Conservation (phyloP, 2,329 filamentous ascomycete genomes). For the Uncinocarpus reesii region DNA sequence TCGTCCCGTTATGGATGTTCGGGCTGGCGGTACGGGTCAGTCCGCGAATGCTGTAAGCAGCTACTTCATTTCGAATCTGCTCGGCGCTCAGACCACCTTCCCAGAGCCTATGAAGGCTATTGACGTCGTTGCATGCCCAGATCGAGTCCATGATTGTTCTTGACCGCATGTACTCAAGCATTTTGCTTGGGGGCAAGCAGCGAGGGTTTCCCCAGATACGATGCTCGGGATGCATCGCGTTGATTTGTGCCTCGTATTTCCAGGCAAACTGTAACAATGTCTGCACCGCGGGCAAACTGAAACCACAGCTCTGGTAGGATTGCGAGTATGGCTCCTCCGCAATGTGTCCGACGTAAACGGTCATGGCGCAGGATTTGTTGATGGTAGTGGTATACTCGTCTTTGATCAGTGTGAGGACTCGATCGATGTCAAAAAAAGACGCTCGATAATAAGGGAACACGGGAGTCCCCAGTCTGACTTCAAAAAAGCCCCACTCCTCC, state of each 20-base stretch:
- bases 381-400: constrained; percentile 17
- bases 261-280: constrained; percentile 22
- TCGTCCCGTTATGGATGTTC: constrained; percentile 15
- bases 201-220: constrained; percentile 9
- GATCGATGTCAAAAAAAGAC: constrained; percentile 13
- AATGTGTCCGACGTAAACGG: constrained; percentile 23
- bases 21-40: background rate
- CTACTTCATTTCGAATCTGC: background rate
- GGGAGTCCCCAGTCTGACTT: constrained; percentile 14
- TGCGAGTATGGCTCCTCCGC: background rate
- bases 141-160: constrained; percentile 5
- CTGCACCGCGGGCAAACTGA: constrained; percentile 16
- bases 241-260: constrained; percentile 21
- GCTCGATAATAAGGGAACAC: constrained; percentile 11
- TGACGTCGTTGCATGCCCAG: constrained; percentile 9
- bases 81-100: background rate
- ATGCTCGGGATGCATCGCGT: constrained; percentile 19
- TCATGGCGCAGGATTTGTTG: constrained; percentile 20
- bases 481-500: constrained; percentile 13
- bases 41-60: constrained; percentile 10
- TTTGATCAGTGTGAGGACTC: constrained; percentile 14
- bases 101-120: constrained; percentile 12
- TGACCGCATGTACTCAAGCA: constrained; percentile 5
- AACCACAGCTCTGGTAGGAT: constrained; percentile 14
- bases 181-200: constrained; percentile 7